A percentile compares a stretch with the other conserved stretches of the same genome.
Conservation (phyloP, 495 filamentous ascomycete species). For the Neurospora sp. region DNA sequence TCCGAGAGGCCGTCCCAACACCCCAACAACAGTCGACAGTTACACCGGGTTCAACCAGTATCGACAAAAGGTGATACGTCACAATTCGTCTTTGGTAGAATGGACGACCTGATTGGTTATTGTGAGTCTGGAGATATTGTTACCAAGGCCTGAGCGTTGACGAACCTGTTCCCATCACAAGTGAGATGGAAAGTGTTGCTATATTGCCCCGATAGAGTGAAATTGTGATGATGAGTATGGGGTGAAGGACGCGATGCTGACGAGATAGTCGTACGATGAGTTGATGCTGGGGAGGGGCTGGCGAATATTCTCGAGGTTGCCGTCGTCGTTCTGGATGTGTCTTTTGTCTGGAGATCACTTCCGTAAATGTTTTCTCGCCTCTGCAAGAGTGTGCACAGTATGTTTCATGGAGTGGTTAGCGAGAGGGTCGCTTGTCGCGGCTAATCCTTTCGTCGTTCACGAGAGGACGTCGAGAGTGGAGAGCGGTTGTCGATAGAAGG, state of each 20-base stretch:
- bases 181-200: background rate
- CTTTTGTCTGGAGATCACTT: background rate
- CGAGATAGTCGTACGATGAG: background rate
- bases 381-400: background rate
- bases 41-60: background rate
- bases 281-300: background rate
- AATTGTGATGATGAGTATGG: background rate
- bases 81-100: background rate
- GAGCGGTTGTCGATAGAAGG: background rate
- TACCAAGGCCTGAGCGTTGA: background rate
- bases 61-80: background rate
- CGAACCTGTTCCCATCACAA: background rate
- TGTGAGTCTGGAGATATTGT: background rate
- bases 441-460: background rate
- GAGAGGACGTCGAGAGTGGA: background rate
- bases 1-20: background rate
- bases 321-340: background rate
- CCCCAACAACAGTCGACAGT: background rate
- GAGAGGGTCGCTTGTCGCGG: conserved; percentile 5
- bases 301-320: background rate
- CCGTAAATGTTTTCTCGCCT: background rate
- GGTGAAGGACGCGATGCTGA: conserved; percentile 6
- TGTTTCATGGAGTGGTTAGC: background rate
- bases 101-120: background rate
- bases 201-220: background rate